Evolutionary conservation across 768 basidiomycete genomes (phyloP).

Genomic region (Boletus barrowsii): DNA sequence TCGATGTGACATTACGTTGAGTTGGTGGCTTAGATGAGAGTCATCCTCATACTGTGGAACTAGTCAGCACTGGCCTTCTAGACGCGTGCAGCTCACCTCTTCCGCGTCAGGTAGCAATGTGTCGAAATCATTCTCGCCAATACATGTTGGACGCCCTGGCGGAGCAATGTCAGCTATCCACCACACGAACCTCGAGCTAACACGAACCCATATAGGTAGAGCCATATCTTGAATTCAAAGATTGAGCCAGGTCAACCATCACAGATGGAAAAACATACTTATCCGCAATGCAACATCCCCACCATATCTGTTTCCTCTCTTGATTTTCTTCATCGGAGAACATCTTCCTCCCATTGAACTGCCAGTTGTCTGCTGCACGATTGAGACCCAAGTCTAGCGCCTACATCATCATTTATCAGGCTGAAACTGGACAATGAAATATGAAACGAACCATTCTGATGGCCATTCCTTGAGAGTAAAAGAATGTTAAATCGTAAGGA

Average conservation of each 20-base stretch:
- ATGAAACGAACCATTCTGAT: conserved; percentile 58
- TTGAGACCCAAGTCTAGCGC: conserved; percentile 81
- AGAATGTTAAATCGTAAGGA: not conserved
- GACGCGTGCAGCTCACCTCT: conserved; percentile 37
- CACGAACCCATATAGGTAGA: conserved; percentile 69
- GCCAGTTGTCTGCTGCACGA: conserved; percentile 75
- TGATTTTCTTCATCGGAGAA: conserved; percentile 69
- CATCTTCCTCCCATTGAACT: conserved; percentile 54
- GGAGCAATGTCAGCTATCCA: conserved; percentile 8
- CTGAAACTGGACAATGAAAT: not conserved
- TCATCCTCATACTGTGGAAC: conserved; percentile 54
- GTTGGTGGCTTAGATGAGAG: conserved; percentile 48
- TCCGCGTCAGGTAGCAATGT: conserved; percentile 57
- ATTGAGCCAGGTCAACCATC: conserved; percentile 1
- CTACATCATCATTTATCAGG: conserved; percentile 33
- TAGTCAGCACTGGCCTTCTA: conserved; percentile 6
- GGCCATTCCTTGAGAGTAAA: conserved; percentile 52
- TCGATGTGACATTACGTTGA: conserved; percentile 38
- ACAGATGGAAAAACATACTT: conserved; percentile 44
- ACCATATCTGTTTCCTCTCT: conserved; percentile 75
- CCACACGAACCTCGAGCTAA: not conserved
- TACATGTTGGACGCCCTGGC: conserved; percentile 62
- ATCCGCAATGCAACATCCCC: conserved; percentile 69
- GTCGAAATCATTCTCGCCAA: conserved; percentile 69
- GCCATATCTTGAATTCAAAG: conserved; percentile 47